Evolutionary conservation across 441 rosid genomes (phyloP), one percentile per base, ranked within the genome.

Genomic region (Adansonia grandidieri): DNA sequence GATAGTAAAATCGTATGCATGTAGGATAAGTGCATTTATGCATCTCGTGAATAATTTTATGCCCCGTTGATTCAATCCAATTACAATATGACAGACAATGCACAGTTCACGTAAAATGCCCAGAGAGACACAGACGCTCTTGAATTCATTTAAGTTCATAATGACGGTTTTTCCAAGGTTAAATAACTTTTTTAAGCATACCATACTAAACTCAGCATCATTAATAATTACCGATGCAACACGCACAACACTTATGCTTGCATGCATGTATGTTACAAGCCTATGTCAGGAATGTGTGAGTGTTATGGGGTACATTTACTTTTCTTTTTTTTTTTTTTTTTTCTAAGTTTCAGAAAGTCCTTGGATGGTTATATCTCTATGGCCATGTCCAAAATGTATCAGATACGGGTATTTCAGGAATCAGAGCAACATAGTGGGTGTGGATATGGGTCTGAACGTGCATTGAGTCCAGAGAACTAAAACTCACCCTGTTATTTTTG

Each of bases 401-500:
- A 37, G 40, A 62, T 62, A 51, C 4, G 4, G 24, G 2, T 50
- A 10, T 37, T 37, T 37, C 40, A 37, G 40, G 40, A 37, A 37
- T 37, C 40, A 37, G 40, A 37, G 40, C 40, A 37, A 37, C 40
- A 37, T 3, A 37, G 40, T 1, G 47, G 5, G 40, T n/a, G 5
- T 48, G 40, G 24, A 37, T 7, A 7, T 51, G 75, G 37, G 32
- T 17, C 48, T 40, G 51, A 28, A 56, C 6, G 14, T 53, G 50
- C 13, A 13, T 42, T n/a, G 62, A 48, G 74, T 45, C 62, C 15
- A 45, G 61, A 57, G 51, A 42, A 51, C 24, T 54, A 77, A 80
- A 77, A 80, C 81, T 67, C 70, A 94, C 98, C 91, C 98, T 85
- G 82, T 87, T 90, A 82, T 91, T 96, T 85, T 93, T 96, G 77